Base-by-base conservation (phyloP, 2,329 filamentous ascomycete genomes). In the Penicillium hordei region DNA sequence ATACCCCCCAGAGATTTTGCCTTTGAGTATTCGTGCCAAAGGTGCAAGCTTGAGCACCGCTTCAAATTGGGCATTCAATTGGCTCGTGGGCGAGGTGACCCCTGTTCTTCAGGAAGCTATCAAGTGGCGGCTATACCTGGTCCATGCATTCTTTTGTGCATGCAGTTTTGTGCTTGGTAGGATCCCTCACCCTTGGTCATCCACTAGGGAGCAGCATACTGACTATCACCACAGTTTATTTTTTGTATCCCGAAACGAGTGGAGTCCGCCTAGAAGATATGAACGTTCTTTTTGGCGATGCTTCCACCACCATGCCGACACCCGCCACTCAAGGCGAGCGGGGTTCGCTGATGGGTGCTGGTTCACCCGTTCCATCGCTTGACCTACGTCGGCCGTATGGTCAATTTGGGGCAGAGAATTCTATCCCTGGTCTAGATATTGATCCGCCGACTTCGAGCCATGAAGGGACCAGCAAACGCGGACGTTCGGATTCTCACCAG, bases 51-150 rank as follows among this genome's bases (percentile, higher is more conserved):
- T 99, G 73, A 97, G 93, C 60, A 97, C 94, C 1, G 94, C 94
- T 19, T 88, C 93, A 33, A 99, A 99, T 73, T 99, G 94, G 94
- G 92, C 93, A 1, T 96, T 94, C 77, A 99, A 99, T 77, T 99
- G 92, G 90, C 81, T 97, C 27, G 94, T 97, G 4, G 94, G 94
- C 65, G 91, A 96, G 76, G 85, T 97, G 82, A 99, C 94, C 0
- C 94, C 94, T 2, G 87, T 97, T 54, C 80, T 97, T 59, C 93
- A 99, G 74, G 91, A 94, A 68, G 86, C 83, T 77, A 97, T 99
- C 68, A 86, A 89, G 68, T 99, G 94, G 94, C 86, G 94, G 34
- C 81, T 97, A 60, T 99, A 99, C 70, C 83, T 99, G 48, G 82
- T 99, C 17, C 94, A 99, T 75, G 94, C 94, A 1, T 97, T 97